Conservation (phyloP, 257 asterid genomes). For the Cruciata laevipes region DNA sequence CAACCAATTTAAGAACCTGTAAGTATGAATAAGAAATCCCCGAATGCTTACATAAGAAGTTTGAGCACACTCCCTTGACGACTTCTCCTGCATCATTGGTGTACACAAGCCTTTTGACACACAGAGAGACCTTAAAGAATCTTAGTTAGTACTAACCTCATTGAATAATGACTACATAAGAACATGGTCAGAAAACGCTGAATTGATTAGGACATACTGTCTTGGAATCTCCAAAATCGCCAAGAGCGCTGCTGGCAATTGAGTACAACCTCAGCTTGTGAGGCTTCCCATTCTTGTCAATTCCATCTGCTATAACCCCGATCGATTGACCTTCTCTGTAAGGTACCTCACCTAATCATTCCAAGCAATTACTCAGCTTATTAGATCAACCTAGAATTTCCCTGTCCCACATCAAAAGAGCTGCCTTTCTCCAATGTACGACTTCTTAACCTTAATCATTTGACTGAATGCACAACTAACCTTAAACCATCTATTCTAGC, state of each 20-base stretch:
- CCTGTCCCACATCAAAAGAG: too few species aligned
- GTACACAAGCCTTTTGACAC: constrained; percentile 88
- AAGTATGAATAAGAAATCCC: neutral
- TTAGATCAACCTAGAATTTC: neutral
- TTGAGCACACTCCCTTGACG: constrained; percentile 96
- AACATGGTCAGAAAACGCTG: neutral
- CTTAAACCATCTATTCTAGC: too few species aligned
- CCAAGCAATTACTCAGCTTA: constrained; percentile 11
- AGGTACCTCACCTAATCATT: constrained; percentile 68
- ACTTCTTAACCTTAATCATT: too few species aligned
- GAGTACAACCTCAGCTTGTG: constrained; percentile 92
- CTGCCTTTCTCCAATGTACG: neutral
- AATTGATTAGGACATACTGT: constrained; percentile 43
- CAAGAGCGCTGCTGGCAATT: constrained; percentile 95
- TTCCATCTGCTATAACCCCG: constrained; percentile 87
- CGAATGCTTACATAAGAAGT: constrained; percentile 73
- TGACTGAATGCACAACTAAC: too few species aligned
- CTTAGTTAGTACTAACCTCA: neutral
- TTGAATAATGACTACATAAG: neutral
- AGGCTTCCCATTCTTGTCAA: constrained; percentile 93
- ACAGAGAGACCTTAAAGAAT: constrained; percentile 63
- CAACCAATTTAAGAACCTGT: neutral
- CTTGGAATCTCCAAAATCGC: constrained; percentile 95
- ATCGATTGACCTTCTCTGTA: constrained; percentile 97
- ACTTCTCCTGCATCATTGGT: constrained; percentile 78